Conservation (phyloP, 768 basidiomycete genomes). For the Suillus clintonianus region DNA sequence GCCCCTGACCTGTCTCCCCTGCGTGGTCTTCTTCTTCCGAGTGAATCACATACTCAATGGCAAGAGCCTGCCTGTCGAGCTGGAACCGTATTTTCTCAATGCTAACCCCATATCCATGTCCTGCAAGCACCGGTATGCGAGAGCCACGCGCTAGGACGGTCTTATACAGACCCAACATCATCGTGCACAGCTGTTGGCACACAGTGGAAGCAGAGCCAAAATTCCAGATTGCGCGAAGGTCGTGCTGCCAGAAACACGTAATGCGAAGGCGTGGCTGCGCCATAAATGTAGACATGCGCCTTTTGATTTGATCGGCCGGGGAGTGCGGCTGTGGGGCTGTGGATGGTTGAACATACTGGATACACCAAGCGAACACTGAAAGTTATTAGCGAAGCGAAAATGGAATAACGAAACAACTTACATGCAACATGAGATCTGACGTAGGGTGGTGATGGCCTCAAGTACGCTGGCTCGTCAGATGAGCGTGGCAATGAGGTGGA, state of each 20-base stretch:
- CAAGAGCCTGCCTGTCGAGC: conserved; percentile 78
- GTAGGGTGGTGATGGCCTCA: conserved; percentile 89
- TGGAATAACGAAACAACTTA: conserved; percentile 36
- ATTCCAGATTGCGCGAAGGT: conserved; percentile 85
- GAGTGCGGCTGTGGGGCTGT: conserved; percentile 34
- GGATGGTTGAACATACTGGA: conserved; percentile 61
- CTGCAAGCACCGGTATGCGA: conserved; percentile 71
- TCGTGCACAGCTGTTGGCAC: conserved; percentile 82
- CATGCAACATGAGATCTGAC: conserved; percentile 85
- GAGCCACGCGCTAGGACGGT: conserved; percentile 75
- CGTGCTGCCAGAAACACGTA: conserved; percentile 95
- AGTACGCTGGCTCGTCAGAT: conserved; percentile 85
- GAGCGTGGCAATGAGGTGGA: conserved; percentile 94
- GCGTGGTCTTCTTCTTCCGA: conserved; percentile 63
- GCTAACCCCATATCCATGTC: conserved; percentile 80
- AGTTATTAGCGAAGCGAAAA: conserved; percentile 9
- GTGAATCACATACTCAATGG: conserved; percentile 82
- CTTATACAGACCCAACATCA: conserved; percentile 80
- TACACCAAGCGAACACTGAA: conserved; percentile 88
- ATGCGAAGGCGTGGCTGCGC: conserved; percentile 58
- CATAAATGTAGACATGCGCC: conserved; percentile 21
- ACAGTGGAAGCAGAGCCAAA: conserved; percentile 65
- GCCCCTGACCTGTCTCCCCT: conserved; percentile 40
- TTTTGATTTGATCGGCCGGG: conserved; percentile 39
- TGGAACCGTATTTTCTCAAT: conserved; percentile 82